Evolutionary conservation across 2,329 filamentous ascomycete genomes (phyloP).

Genomic region (Tolypocladium sp.): DNA sequence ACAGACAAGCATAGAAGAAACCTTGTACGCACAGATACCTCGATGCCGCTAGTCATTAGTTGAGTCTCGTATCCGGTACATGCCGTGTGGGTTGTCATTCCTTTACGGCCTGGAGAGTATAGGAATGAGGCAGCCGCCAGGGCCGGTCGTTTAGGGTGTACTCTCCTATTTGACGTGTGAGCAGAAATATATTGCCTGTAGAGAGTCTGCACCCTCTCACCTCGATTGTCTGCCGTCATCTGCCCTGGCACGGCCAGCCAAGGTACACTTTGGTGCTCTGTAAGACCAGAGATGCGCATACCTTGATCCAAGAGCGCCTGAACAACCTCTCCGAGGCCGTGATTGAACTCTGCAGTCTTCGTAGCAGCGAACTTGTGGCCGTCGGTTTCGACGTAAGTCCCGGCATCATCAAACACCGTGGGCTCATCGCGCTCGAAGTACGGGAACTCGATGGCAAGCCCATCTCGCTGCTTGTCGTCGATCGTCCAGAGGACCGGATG

Average conservation of each 20-base stretch:
- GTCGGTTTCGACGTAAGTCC: conserved; percentile 4
- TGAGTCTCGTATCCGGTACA: too few species aligned
- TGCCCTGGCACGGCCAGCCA: conserved; percentile 3
- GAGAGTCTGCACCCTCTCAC: not conserved
- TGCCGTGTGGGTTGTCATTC: too few species aligned
- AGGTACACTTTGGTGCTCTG: conserved; percentile 8
- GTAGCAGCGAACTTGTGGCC: not conserved
- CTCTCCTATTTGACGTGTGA: conserved; percentile 1
- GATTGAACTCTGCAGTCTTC: conserved; percentile 5
- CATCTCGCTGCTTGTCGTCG: conserved; percentile 1
- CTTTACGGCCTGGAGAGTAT: conserved; percentile 8
- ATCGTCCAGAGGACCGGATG: conserved; percentile 6
- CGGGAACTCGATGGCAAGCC: conserved; percentile 3
- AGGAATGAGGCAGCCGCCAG: conserved; percentile 6
- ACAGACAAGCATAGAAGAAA: too few species aligned
- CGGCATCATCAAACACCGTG: not conserved
- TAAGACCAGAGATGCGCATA: conserved; percentile 3
- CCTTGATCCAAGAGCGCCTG: conserved; percentile 6
- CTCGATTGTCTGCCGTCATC: conserved; percentile 4
- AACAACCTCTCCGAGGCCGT: conserved; percentile 8
- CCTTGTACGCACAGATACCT: too few species aligned
- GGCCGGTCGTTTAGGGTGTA: conserved; percentile 3
- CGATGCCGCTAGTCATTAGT: too few species aligned
- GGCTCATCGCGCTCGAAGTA: conserved; percentile 8
- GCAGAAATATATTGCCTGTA: too few species aligned